Percentiles rank a stretch among this genome's conserved stretches.
These are phyloP conservation scores for Ustilago esculenta DNA, from an alignment of 1,284 basidiomycete genomes.

Conservation along the genomic window DNA sequence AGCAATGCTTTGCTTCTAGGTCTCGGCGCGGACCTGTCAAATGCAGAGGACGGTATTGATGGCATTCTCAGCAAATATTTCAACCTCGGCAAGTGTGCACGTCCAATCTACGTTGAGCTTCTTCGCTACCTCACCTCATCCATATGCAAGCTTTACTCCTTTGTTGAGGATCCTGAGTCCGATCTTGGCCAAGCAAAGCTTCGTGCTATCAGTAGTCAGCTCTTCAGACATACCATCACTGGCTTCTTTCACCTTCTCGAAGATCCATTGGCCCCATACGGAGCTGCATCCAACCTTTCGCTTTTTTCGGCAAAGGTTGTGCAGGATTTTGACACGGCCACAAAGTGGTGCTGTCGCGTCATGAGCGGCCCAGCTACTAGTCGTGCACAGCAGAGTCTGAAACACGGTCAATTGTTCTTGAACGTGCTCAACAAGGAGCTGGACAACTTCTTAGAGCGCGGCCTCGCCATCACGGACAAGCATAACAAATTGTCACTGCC, in stretches of 20 bases:
- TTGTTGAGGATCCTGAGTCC: conserved; percentile 13
- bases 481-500: conserved; percentile 23
- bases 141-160: conserved; percentile 19
- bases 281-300: conserved; percentile 14
- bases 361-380: conserved; percentile 1
- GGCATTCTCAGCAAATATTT: conserved; percentile 29
- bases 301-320: conserved; percentile 11
- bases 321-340: conserved; percentile 26
- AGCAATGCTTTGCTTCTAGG: not conserved
- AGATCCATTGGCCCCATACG: conserved; percentile 20
- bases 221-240: conserved; percentile 34
- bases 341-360: conserved; percentile 9
- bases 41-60: conserved; percentile 20
- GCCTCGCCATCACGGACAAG: conserved; percentile 10
- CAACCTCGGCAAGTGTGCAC: not conserved
- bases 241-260: conserved; percentile 38
- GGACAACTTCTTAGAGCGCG: conserved; percentile 14
- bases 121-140: conserved; percentile 23
- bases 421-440: conserved; percentile 31
- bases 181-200: conserved; percentile 17
- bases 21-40: conserved; percentile 12
- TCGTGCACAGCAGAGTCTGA: conserved; percentile 2
- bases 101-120: conserved; percentile 16
- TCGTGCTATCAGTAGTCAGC: conserved; percentile 27
- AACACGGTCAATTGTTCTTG: conserved; percentile 24